Evolutionary conservation across 2,329 filamentous ascomycete species (phyloP).

Genomic region (Aspergillus brasiliensis): DNA sequence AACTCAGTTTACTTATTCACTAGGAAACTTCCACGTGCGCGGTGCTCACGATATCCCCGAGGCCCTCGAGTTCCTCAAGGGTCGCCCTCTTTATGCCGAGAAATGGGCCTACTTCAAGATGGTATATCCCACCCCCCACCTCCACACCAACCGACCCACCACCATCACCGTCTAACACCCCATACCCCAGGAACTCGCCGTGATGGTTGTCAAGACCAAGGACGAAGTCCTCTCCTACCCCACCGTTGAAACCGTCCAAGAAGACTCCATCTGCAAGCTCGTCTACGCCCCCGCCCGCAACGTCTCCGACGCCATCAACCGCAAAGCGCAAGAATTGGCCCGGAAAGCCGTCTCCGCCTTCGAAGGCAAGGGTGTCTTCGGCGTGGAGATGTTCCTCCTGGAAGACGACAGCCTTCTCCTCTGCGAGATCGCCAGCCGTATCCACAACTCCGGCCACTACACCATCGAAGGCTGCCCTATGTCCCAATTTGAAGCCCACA

Average conservation of each 20-base stretch:
- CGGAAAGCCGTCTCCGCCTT: conserved; percentile 77
- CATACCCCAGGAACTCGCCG: conserved; percentile 68
- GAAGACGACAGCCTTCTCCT: conserved; percentile 71
- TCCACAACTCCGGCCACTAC: conserved; percentile 92
- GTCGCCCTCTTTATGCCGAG: conserved; percentile 78
- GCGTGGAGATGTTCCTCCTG: conserved; percentile 92
- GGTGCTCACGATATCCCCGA: conserved; percentile 60
- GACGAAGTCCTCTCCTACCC: conserved; percentile 76
- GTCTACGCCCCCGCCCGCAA: conserved; percentile 82
- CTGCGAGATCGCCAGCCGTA: conserved; percentile 82
- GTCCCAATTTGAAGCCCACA: conserved; percentile 90
- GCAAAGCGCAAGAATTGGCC: conserved; percentile 74
- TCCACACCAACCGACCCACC: not conserved
- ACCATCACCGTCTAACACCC: conserved; percentile 14
- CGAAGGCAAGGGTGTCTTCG: conserved; percentile 88
- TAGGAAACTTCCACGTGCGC: conserved; percentile 68
- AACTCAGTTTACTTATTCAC: not conserved
- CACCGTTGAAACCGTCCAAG: conserved; percentile 90
- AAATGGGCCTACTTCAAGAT: conserved; percentile 83
- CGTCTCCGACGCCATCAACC: conserved; percentile 62
- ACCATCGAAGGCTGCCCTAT: conserved; percentile 89
- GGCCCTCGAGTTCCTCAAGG: conserved; percentile 71
- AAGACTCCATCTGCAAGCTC: conserved; percentile 92
- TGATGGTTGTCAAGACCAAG: conserved; percentile 92
- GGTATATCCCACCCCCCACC: conserved; percentile 28